Base-by-base conservation (phyloP, 495 filamentous ascomycete species). In the Bacidia rubella region DNA sequence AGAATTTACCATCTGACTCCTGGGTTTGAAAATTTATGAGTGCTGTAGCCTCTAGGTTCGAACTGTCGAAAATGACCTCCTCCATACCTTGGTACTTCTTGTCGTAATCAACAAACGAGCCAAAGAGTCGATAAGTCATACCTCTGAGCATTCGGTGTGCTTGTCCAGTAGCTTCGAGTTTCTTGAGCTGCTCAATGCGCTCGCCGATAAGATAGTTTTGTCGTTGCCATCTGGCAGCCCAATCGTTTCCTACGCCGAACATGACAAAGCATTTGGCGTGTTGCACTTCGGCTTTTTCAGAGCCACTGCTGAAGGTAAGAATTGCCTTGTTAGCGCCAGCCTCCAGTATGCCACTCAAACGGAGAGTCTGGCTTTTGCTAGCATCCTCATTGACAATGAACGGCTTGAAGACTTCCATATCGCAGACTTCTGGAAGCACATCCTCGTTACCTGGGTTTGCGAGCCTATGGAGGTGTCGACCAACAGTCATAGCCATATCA, bases 61-160 rank as follows among this genome's bases (percentile, higher is more conserved):
- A 69, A 62, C 79, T 84, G 63, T 88, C 78, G 11, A 93, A 73
- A 47, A 87, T 80, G 43, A 90, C 81, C 52, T 89, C 83, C 51
- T 83, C 75, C 43, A 90, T 82, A 22, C 81, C 84, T 54, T 75
- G 71, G 66, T 85, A 92, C 24, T 77, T 73, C 1, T 65, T 65
- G 40, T 78, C 74, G 57, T 85, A 89, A 40, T 87, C 77, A 23
- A 86, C 85, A 2, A 89, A 67, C 40, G 80, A 70, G n/a, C 69
- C 63, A 57, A 90, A 83, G 11, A 89, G 69, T 61, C 85, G 85
- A 68, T 92, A 92, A 1, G 81, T 80, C 67, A 89, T 76, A n/a
- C 79, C 77, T 2, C 79, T 74, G 50, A 78, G 77, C 59, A 86
- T 63, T n/a, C 62, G 75, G 47, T 79, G 79, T 35, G 79, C 78